Base-by-base conservation (phyloP, 1,284 basidiomycete species). In the Microbotryomycetes sp. region DNA sequence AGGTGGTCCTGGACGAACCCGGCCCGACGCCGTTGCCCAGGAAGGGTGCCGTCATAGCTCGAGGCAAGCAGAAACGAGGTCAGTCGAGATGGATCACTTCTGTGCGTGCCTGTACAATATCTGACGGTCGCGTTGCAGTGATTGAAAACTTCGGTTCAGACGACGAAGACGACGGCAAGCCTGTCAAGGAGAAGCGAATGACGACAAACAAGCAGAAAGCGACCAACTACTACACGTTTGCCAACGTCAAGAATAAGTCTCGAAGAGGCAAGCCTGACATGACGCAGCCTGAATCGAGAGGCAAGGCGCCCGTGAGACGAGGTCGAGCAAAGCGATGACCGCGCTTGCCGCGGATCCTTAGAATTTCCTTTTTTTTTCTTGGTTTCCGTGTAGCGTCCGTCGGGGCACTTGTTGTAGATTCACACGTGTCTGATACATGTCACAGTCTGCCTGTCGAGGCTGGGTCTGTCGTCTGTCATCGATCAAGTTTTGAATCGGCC, bases 171-270 rank as follows among this genome's bases (percentile, higher is more conserved):
- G 47, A 53, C 30, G 65, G 52, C 22, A 60, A 60, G 25, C 58
- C 62, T 52, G 51, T 64, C 67, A 91, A 90, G 76, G 86, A 82
- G 68, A 74, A 81, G 29, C 86, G 92, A 25, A 88, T 92, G 88
- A 93, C 83, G 69, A 94, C 92, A 2, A 89, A 86, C 80, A 96
- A 94, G 87, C 86, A 85, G 79, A 93, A 91, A 78, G 84, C 89
- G 19, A 82, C 83, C 62, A 97, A 97, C 79, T 98, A 92, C 80
- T 69, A 65, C 57, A 85, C 86, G 6, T 81, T 75, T 52, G 83
- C 87, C 48, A 71, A 71, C 61, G 70, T 71, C 62, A 71, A 71
- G 63, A 71, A 70, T n/a, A 65, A 65, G 59, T 65, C 64, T 1
- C 48, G 64, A 23, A 59, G 64, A 22, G 60, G 63, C 5, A 60